Evolutionary conservation across 73 alveolate species (phyloP).

Genomic region (Paramecium octaurelia): DNA sequence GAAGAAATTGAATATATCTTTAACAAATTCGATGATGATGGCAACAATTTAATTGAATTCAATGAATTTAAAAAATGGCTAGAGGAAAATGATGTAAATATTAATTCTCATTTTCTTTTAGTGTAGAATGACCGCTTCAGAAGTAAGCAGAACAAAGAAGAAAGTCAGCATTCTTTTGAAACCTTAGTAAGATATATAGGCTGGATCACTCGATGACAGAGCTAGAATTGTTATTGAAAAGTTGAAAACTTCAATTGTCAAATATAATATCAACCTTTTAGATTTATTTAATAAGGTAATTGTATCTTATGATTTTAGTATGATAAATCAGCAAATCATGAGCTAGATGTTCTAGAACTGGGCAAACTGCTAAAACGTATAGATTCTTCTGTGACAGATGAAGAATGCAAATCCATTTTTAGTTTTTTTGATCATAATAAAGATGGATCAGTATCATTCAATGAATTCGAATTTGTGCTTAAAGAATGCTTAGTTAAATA

Average conservation of each 20-base stretch:
- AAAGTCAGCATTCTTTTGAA: background rate
- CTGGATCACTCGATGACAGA: slow-evolving; percentile 37
- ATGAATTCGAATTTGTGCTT: slow-evolving; percentile 25
- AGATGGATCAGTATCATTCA: slow-evolving; percentile 46
- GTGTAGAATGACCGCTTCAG: slow-evolving; percentile 52
- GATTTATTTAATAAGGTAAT: slow-evolving; percentile 47
- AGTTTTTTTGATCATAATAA: slow-evolving; percentile 30
- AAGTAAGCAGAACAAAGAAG: slow-evolving; percentile 39
- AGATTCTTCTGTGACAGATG: slow-evolving; percentile 35
- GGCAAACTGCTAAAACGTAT: background rate
- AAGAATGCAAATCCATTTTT: slow-evolving; percentile 12
- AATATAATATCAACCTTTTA: slow-evolving; percentile 19
- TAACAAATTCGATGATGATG: slow-evolving; percentile 61
- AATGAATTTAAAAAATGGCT: slow-evolving; percentile 60
- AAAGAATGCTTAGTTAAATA: slow-evolving; percentile 37
- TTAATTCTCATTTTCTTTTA: background rate
- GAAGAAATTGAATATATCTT: slow-evolving; percentile 63
- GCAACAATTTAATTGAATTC: slow-evolving; percentile 53
- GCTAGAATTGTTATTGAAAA: slow-evolving; percentile 19
- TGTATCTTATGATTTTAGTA: background rate
- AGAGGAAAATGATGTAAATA: slow-evolving; percentile 51
- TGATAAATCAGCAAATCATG: slow-evolving; percentile 45
- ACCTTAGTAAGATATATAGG: background rate
- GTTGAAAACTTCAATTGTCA: background rate
- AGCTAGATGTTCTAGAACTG: background rate